Evolutionary conservation across 768 basidiomycete genomes (phyloP).

Genomic region (Coprinopsis marcescibilis): DNA sequence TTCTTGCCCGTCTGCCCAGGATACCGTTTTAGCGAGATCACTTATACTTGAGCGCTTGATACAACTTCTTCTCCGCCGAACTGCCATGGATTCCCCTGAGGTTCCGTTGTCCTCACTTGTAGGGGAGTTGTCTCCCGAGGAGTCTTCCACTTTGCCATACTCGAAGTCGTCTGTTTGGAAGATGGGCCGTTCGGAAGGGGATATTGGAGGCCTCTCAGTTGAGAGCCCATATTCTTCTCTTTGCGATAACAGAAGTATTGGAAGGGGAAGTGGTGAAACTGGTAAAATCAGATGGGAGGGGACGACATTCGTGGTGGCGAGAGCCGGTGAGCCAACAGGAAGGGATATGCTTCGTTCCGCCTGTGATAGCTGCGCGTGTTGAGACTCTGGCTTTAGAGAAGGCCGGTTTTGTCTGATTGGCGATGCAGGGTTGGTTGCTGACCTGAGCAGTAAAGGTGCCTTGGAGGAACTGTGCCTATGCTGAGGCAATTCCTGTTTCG

Average conservation of each 20-base stretch:
- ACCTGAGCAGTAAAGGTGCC: background rate
- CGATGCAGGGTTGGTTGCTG: background rate
- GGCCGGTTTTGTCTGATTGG: background rate
- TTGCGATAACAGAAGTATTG: conserved; percentile 33
- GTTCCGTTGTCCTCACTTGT: background rate
- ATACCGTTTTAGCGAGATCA: conserved; percentile 60
- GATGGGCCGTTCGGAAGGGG: conserved; percentile 11
- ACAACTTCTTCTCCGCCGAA: conserved; percentile 53
- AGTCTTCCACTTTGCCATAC: too few species aligned
- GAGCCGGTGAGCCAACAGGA: conserved; percentile 14
- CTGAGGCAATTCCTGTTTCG: conserved; percentile 5
- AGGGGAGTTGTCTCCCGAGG: conserved; percentile 1
- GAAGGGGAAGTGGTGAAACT: conserved; percentile 38
- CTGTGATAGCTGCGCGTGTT: background rate
- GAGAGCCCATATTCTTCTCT: conserved; percentile 25
- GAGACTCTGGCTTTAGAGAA: background rate
- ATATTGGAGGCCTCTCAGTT: conserved; percentile 11
- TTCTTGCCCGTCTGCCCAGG: conserved; percentile 69
- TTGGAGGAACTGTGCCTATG: background rate
- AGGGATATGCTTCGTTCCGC: conserved; percentile 17
- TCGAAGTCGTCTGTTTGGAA: too few species aligned
- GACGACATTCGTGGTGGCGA: conserved; percentile 13
- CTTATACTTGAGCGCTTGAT: conserved; percentile 54
- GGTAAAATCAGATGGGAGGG: conserved; percentile 14
- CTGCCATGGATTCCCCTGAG: conserved; percentile 15